These are phyloP conservation scores for Allomyces javanicus DNA, from an alignment of 192 early-diverging fungal species.

Conservation along the genomic window DNA sequence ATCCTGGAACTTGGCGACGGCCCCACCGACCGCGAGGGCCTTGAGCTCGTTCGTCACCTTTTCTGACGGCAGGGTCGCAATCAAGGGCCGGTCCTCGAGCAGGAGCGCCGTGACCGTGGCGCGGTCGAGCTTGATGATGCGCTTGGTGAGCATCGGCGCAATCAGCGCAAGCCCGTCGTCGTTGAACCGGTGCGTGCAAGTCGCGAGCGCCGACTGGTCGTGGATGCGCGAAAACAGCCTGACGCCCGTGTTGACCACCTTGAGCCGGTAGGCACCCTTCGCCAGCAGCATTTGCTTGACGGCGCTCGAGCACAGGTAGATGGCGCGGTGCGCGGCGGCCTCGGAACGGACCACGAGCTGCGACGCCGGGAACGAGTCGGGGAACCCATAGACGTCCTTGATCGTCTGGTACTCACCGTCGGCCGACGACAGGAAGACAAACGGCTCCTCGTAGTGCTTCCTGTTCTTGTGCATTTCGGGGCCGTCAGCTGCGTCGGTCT, in stretches of 20 bases:
- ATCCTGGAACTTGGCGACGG: not conserved
- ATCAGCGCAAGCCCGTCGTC: constrained; percentile 3
- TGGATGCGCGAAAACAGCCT: constrained; percentile 53
- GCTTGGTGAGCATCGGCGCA: not conserved
- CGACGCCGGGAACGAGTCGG: constrained; percentile 46
- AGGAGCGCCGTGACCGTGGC: not conserved
- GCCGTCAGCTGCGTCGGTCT: not conserved
- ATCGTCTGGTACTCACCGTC: constrained; percentile 40
- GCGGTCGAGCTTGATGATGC: not conserved
- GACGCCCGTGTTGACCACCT: constrained; percentile 89
- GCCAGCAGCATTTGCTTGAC: constrained; percentile 53
- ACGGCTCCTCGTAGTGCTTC: constrained; percentile 56
- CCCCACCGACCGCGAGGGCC: not conserved
- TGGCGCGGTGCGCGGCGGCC: constrained; percentile 35
- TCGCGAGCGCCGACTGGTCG: not conserved
- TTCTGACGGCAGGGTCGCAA: not conserved
- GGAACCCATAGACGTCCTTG: constrained; percentile 57
- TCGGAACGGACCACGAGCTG: constrained; percentile 81
- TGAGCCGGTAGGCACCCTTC: constrained; percentile 31
- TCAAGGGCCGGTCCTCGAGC: not conserved
- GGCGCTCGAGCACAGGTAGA: constrained; percentile 72
- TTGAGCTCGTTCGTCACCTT: not conserved
- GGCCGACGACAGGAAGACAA: constrained; percentile 50
- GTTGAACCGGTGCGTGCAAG: not conserved
- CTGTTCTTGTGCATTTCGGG: not conserved